Evolutionary conservation across 306 rosid genomes (phyloP).

Genomic region (Quercus glauca): DNA sequence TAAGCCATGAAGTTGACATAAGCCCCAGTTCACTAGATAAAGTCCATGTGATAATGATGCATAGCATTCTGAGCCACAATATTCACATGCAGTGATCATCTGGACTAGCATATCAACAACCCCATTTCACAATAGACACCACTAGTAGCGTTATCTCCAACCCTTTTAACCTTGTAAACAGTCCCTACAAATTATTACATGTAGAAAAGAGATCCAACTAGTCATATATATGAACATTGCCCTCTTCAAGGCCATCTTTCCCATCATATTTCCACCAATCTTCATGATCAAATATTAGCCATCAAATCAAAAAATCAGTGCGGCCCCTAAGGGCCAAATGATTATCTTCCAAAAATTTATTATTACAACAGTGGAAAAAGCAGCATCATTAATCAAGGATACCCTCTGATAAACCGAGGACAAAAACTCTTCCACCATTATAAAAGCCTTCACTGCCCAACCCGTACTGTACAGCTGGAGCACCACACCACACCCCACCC

Average conservation of each 20-base stretch:
- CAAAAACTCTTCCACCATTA: constrained; percentile 50
- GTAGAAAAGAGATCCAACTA: constrained; percentile 16
- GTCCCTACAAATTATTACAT: constrained; percentile 22
- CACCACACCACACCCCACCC: constrained; percentile 33
- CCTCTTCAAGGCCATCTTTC: neutral
- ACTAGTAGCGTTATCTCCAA: constrained; percentile 10
- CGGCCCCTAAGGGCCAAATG: constrained; percentile 46
- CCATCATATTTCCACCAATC: neutral
- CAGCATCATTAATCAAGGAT: constrained; percentile 50
- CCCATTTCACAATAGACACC: constrained; percentile 26
- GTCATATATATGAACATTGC: neutral
- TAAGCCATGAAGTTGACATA: neutral
- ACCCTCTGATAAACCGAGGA: constrained; percentile 23
- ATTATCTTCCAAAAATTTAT: constrained; percentile 30
- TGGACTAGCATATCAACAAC: constrained; percentile 23
- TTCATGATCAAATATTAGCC: constrained; percentile 22
- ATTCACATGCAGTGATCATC: constrained; percentile 19
- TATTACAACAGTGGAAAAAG: constrained; percentile 32
- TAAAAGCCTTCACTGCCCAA: constrained; percentile 49
- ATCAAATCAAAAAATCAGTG: constrained; percentile 32
- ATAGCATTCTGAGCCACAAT: constrained; percentile 28
- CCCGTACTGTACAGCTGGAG: constrained; percentile 58
- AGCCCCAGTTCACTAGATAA: constrained; percentile 15
- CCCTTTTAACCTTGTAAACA: constrained; percentile 10
- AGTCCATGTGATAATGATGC: constrained; percentile 44